Evolutionary conservation across 2,329 filamentous ascomycete genomes (phyloP).

Genomic region (Tolypocladium guangdongense): DNA sequence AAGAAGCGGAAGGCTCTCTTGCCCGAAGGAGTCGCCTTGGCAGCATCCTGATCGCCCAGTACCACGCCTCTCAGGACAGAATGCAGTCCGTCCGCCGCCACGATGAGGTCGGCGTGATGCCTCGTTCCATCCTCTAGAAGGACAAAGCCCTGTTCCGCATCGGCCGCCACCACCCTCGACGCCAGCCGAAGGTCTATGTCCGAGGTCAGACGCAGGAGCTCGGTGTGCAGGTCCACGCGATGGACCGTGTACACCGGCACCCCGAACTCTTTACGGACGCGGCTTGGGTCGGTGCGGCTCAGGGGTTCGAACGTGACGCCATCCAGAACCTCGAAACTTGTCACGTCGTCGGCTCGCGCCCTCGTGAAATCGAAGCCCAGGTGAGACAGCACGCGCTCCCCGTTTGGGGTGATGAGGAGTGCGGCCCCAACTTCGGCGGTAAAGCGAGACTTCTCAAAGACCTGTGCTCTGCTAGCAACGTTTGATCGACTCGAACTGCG

Average conservation of each 20-base stretch:
- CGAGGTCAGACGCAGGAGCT: slow-evolving; percentile 3
- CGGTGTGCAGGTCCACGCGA: slow-evolving; percentile 3
- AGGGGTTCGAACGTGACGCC: background rate
- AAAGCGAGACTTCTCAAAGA: slow-evolving; percentile 3
- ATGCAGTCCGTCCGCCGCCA: slow-evolving; percentile 3
- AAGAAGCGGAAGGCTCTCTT: slow-evolving; percentile 3
- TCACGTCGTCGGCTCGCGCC: background rate
- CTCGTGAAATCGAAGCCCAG: slow-evolving; percentile 1
- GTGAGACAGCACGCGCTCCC: background rate
- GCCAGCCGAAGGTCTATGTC: background rate
- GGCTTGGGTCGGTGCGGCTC: background rate
- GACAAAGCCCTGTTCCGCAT: background rate
- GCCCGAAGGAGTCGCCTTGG: background rate
- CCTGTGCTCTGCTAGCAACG: background rate
- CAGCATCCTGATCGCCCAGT: background rate
- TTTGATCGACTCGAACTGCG: too few species aligned
- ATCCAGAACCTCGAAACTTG: background rate
- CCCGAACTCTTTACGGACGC: background rate
- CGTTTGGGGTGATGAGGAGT: slow-evolving; percentile 3
- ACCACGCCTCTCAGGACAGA: slow-evolving; percentile 2
- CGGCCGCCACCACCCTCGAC: background rate
- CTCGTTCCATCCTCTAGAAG: slow-evolving; percentile 1
- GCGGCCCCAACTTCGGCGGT: slow-evolving; percentile 3
- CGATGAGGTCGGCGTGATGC: slow-evolving; percentile 1
- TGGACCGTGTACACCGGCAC: slow-evolving; percentile 1